Evolutionary conservation across 495 filamentous ascomycete genomes (phyloP).

Genomic region (Aspergillus diversus): DNA sequence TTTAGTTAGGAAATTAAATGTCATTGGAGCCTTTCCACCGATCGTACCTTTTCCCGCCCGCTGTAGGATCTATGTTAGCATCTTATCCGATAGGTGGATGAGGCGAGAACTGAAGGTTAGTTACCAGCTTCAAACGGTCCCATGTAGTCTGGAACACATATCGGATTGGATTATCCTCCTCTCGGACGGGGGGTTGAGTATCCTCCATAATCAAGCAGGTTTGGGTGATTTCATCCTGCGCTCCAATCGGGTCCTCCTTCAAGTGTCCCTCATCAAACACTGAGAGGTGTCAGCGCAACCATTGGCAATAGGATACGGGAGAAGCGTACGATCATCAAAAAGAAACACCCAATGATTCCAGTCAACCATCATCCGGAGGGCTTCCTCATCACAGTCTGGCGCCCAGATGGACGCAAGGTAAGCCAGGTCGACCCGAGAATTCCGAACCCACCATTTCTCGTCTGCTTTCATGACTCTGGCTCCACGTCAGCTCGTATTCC

Average conservation of each 20-base stretch:
- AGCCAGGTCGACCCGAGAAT: neutral
- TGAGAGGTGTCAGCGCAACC: neutral
- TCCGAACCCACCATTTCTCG: neutral
- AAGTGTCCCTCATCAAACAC: conserved; percentile 14
- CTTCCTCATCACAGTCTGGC: conserved; percentile 1
- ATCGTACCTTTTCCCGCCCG: conserved; percentile 3
- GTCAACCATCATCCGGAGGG: conserved; percentile 13
- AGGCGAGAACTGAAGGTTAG: neutral
- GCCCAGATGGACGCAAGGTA: conserved; percentile 7
- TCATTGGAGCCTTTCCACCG: no score
- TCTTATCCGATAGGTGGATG: neutral
- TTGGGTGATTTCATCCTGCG: conserved; percentile 9
- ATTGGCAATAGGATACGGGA: neutral
- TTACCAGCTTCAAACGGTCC: conserved; percentile 12
- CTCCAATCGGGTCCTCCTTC: neutral
- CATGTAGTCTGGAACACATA: conserved; percentile 8
- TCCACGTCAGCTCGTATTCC: neutral
- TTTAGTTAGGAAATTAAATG: no score
- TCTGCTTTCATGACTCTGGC: neutral
- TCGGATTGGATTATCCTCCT: conserved; percentile 5
- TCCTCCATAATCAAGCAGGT: conserved; percentile 1
- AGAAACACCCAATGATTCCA: conserved; percentile 12
- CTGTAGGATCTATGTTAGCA: conserved; percentile 1
- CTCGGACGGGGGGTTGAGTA: neutral
- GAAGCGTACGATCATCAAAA: conserved; percentile 9